Base-by-base conservation (phyloP, 352 stramenopile species). In the Thalassiosira gravida region DNA sequence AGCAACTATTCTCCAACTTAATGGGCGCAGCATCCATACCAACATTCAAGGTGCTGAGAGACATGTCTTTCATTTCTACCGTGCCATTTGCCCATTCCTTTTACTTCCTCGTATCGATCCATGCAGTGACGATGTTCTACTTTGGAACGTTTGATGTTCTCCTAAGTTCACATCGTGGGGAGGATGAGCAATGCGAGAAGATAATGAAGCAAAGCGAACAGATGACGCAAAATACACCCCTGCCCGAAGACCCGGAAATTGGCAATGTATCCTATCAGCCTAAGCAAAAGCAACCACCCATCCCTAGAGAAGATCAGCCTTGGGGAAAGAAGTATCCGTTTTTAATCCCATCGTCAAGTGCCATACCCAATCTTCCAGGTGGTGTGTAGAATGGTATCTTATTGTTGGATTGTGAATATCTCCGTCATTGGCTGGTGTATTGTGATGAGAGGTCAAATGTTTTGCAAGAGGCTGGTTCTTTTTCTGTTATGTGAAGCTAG, bases 1-100 rank as follows among this genome's bases (percentile, higher is more conserved):
- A 93, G 39, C 85, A 90, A 74, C 67, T 93, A 3, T 89, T 91
- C 65, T 89, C 85, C 16, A 93, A 93, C 67, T 50, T 90, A 11
- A 46, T 91, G 24, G 90, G 78, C 68, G 88, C 88, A 25, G 11
- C 74, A 5, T 91, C 85, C 44, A 91, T 93, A 76, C 88, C 80
- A 20, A 61, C 80, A 11, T 93, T 92, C 74, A 91, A 91, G 65
- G 63, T 66, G 14, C 59, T 93, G 32, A 89, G 81, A 67, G 58
- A 89, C 42, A 67, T 86, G 71, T 81, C 73, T 11, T n/a, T n/a
- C n/a, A 72, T 74, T 29, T 53, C 18, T 37, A 67, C 65, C 24
- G 82, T 82, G n/a, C 42, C 91, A 14, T 93, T 87, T 50, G 87
- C 77, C 14, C 89, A 91, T 59, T 91, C 84, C 22, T 91, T 93